Percentiles rank a stretch among this genome's conserved stretches.
phyloP scores from a whole-genome alignment of 306 rosid genomes.

The Rosa lucieae region DNA sequence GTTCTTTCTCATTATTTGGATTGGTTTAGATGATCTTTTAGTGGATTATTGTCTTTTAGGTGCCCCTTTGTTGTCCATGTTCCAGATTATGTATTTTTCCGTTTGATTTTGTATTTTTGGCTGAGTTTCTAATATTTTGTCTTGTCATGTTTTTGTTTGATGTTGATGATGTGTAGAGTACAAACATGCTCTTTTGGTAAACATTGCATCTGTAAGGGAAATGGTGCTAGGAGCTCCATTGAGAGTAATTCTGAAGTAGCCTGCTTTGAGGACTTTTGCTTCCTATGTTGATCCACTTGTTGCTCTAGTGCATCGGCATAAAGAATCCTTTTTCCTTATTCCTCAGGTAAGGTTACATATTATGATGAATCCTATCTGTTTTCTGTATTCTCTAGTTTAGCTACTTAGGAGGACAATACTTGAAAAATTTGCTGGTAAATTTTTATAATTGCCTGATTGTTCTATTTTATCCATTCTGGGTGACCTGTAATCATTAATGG shows the following conservation, averaged over 20 bases:
- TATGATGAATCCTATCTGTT: too few species aligned
- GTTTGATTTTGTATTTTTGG: neutral
- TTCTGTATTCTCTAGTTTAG: too few species aligned
- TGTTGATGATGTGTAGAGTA: conserved; percentile 58
- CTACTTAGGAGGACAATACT: too few species aligned
- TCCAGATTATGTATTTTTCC: neutral
- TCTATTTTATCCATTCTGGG: too few species aligned
- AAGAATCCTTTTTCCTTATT: conserved; percentile 74
- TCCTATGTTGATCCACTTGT: conserved; percentile 34
- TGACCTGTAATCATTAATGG: too few species aligned
- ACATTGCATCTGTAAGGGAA: conserved; percentile 88
- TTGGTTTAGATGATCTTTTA: neutral
- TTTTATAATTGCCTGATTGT: too few species aligned
- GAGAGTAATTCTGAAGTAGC: conserved; percentile 68
- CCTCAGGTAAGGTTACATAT: conserved; percentile 84
- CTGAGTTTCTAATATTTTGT: conserved; percentile 14
- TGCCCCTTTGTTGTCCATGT: neutral
- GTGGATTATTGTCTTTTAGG: conserved; percentile 1
- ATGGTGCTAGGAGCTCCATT: conserved; percentile 96
- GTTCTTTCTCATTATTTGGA: neutral
- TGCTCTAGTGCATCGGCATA: conserved; percentile 91
- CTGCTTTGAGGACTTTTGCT: conserved; percentile 40
- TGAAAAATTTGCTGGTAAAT: too few species aligned
- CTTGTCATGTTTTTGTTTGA: conserved; percentile 24
- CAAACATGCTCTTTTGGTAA: conserved; percentile 66